phyloP scores from a whole-genome alignment of 495 filamentous ascomycete species.

The Penicillium coprophilum region DNA sequence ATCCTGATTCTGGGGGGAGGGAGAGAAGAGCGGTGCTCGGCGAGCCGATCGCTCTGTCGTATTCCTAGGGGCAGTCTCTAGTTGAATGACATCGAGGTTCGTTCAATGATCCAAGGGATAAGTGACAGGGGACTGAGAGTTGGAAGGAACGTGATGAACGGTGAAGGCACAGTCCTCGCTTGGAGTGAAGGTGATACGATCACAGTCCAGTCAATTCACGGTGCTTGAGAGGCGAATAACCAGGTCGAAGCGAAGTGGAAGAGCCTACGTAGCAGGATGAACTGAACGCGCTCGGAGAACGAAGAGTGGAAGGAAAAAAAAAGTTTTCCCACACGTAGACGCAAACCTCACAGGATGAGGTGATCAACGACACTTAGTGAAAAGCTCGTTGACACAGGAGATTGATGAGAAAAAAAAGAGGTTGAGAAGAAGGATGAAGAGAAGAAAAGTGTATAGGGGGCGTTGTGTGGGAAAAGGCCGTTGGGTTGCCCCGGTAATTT shows the following conservation, averaged over 20 bases:
- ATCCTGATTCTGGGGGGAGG: constrained; percentile 41
- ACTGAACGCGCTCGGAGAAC: constrained; percentile 10
- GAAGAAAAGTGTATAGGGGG: constrained; percentile 23
- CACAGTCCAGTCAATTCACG: constrained; percentile 11
- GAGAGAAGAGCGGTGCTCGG: constrained; percentile 41
- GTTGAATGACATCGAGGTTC: constrained; percentile 45
- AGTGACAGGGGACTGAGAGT: constrained; percentile 25
- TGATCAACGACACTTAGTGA: constrained; percentile 54
- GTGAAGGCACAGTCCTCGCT: constrained; percentile 8
- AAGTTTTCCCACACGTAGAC: constrained; percentile 33
- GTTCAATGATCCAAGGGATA: constrained; percentile 27
- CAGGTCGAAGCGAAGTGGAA: constrained; percentile 10
- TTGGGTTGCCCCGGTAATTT: constrained; percentile 14
- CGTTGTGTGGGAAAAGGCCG: constrained; percentile 21
- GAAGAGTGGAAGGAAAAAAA: constrained; percentile 21
- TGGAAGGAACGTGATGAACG: constrained; percentile 26
- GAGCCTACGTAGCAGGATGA: constrained; percentile 13
- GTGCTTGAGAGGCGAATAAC: constrained; percentile 13
- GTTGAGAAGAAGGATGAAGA: constrained; percentile 21
- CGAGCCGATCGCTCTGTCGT: constrained; percentile 45
- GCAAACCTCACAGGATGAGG: constrained; percentile 30
- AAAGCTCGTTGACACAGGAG: constrained; percentile 49
- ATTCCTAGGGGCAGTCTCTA: constrained; percentile 38
- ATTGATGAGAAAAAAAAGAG: constrained; percentile 19
- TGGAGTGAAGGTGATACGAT: neutral